phyloP scores from a whole-genome alignment of 2,329 filamentous ascomycete species.

The Sarocladium strictum region DNA sequence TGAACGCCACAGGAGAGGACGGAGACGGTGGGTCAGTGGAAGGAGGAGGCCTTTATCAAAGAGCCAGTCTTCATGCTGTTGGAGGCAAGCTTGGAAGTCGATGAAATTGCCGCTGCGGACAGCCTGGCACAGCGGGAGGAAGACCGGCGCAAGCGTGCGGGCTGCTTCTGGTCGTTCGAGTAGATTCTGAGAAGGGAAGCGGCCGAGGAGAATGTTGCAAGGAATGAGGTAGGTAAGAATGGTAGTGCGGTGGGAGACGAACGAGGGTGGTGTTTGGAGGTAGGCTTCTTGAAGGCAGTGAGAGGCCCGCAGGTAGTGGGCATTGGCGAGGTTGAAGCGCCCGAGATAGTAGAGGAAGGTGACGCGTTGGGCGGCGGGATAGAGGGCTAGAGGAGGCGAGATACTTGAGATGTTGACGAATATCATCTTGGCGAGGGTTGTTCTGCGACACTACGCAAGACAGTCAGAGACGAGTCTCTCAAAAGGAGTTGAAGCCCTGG shows the following conservation, averaged over 20 bases:
- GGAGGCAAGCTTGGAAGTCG: constrained; percentile 64
- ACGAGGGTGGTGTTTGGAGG: constrained; percentile 54
- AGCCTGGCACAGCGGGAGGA: constrained; percentile 65
- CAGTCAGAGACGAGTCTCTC: background rate
- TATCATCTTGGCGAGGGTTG: constrained; percentile 77
- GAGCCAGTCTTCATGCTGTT: constrained; percentile 64
- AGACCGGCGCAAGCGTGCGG: constrained; percentile 56
- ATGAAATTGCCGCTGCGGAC: constrained; percentile 70
- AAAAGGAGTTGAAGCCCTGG: background rate
- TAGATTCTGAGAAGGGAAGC: constrained; percentile 65
- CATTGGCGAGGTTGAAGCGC: constrained; percentile 80
- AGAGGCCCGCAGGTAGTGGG: constrained; percentile 72
- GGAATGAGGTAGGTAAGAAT: constrained; percentile 83
- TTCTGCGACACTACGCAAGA: constrained; percentile 62
- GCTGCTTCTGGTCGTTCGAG: constrained; percentile 65
- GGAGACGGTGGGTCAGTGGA: constrained; percentile 68
- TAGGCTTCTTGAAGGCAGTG: constrained; percentile 75
- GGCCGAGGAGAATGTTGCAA: constrained; percentile 76
- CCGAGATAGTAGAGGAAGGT: constrained; percentile 95
- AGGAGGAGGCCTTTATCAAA: constrained; percentile 70
- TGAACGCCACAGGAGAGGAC: constrained; percentile 78
- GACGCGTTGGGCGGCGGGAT: constrained; percentile 79
- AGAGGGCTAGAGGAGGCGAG: constrained; percentile 73
- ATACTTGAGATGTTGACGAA: constrained; percentile 83
- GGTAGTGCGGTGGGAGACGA: constrained; percentile 66